Evolutionary conservation across 2,329 filamentous ascomycete species (phyloP), one percentile per base, ranked within the genome.

Genomic region (Botryosphaeria dothidea): DNA sequence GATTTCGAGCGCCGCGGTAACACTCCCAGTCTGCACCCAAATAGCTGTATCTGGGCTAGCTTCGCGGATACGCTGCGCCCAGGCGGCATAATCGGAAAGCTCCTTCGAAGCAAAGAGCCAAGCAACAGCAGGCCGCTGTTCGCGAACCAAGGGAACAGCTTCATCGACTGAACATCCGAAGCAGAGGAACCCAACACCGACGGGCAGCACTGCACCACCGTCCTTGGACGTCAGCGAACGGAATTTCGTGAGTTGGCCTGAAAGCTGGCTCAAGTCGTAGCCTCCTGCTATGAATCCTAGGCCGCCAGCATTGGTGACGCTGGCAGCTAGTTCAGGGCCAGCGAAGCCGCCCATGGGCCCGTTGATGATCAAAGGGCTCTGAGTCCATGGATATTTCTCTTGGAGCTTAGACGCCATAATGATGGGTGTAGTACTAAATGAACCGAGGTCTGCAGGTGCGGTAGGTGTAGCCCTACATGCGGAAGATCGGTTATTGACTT

Each of bases 61-160:
- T 79, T 41, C 70, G 76, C 76, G 7, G 4, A 66, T 49, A 19
- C 77, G 71, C 15, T 52, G 49, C 8, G 70, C 71, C 25, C 72
- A 71, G 31, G 60, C 66, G 31, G 72, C 72, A 75, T 72, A 80
- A 45, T 61, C 74, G 25, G 56, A 63, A 62, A 77, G 71, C 17
- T 78, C 75, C n/a, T 78, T 71, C 1, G 87, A 86, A 2, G 88
- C 88, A 70, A 90, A 90, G 48, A 91, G 81, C 88, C 89, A 91
- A 6, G 88, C 79, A 0, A 86, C 88, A 2, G 82, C 83, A 1
- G 88, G 87, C 0, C 75, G 76, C 72, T 87, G 83, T 66, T 79
- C 76, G 25, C 72, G 71, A 19, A 91, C 76, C 13, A 89, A 68
- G 1, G 83, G 82, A 2, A 86, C 72, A 1, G 80, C 78, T 23